A percentile compares a stretch with the other conserved stretches of the same genome.
These are phyloP conservation scores for Babesia sp. DNA, from an alignment of 169 alveolate genomes.

Conservation along the genomic window DNA sequence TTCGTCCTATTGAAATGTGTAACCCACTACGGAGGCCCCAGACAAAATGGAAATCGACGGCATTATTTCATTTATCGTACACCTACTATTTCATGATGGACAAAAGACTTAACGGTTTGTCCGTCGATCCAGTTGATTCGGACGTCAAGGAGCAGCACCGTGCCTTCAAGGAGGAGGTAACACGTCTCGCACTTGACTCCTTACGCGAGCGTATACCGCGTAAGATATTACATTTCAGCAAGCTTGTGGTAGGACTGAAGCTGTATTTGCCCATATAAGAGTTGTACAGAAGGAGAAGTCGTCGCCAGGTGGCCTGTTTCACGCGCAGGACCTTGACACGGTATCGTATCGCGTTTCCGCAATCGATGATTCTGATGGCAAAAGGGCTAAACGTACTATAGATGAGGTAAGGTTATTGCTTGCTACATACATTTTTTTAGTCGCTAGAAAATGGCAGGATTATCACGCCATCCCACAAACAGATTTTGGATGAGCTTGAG, in stretches of 20 bases:
- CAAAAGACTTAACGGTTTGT: conserved; percentile 51
- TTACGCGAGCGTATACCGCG: conserved; percentile 84
- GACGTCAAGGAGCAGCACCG: conserved; percentile 77
- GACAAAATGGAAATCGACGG: neutral
- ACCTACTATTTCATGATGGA: conserved; percentile 21
- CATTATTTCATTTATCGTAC: neutral
- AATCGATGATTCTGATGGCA: conserved; percentile 40
- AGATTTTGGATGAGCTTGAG: conserved; percentile 76
- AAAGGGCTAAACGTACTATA: conserved; percentile 48
- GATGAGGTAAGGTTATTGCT: conserved; percentile 33
- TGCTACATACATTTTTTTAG: neutral
- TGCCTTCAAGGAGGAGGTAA: conserved; percentile 79
- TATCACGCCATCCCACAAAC: conserved; percentile 79
- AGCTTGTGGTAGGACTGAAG: conserved; percentile 70
- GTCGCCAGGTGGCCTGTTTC: conserved; percentile 44
- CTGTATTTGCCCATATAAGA: conserved; percentile 29
- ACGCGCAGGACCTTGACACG: conserved; percentile 68
- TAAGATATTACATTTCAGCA: conserved; percentile 82
- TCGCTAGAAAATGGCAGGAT: conserved; percentile 5
- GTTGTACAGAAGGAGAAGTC: conserved; percentile 41
- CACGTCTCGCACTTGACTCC: conserved; percentile 80
- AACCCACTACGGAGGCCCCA: conserved; percentile 2
- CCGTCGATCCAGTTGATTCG: conserved; percentile 79
- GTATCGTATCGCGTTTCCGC: conserved; percentile 63
- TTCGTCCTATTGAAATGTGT: neutral